Base-by-base conservation (phyloP, 345 rosid species). In the Salix suchowensis region DNA sequence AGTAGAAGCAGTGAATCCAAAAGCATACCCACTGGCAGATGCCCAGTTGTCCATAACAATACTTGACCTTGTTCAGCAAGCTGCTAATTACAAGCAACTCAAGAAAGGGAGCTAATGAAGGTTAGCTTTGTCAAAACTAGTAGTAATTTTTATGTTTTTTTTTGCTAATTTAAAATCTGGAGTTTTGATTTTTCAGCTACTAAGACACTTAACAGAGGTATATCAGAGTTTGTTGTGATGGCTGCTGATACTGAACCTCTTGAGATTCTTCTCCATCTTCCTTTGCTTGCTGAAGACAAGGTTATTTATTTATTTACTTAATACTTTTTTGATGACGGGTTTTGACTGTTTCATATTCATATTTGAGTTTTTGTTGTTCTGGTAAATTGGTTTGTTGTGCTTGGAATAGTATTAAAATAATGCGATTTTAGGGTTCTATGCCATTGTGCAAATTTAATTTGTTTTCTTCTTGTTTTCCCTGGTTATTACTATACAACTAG, bases 21-120 rank as follows among this genome's bases (percentile, higher is more conserved):
- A 91, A 83, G 98, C 97, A 1, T 92, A 92, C 77, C 99, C 99
- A 1, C 88, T 96, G 5, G 97, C 98, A 1, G 93, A 91, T 82
- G 81, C 94, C 11, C 91, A 93, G 85, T 82, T 96, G 42, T 61
- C 91, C 1, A 89, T 89, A 24, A 91, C 98, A 11, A 96, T 96
- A 39, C 83, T 93, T 28, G 98, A 96, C 85, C 96, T 96, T 21
- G 89, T 96, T 76, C 97, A 93, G 72, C 98, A 96, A 86, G 99
- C 98, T 44, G 90, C 96, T 68, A 91, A 93, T 77, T 92, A 93
- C 93, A 93, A 91, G 89, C 99, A 96, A 82, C 99, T 96, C 77
- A 96, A 96, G 75, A 95, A 95, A 96, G 87, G 98, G 98, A 7
- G 98, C 97, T 28, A 96, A 96, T 75, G 99, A 96, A 91, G 98